Evolutionary conservation across 2,329 filamentous ascomycete genomes (phyloP), one percentile per base, ranked within the genome.

Genomic region (Westerdykella ornata): DNA sequence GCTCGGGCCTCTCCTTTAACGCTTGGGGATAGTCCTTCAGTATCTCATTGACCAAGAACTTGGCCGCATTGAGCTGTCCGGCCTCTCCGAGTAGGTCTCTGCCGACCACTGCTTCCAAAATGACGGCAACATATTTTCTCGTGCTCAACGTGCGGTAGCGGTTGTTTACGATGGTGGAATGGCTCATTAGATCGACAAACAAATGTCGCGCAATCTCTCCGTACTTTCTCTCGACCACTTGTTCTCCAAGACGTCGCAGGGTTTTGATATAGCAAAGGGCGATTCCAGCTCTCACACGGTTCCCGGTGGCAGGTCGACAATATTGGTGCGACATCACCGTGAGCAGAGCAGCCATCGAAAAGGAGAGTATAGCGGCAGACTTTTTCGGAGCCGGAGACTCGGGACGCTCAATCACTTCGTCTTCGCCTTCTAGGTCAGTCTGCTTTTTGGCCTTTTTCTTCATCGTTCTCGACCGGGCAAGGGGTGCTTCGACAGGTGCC

Each of bases 21-120:
- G 84, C 83, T 62, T 94, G 88, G 0, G 92, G 90, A 53, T 95
- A 97, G 62, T 97, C 92, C 62, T 94, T 97, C 37, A 98, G 74
- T 35, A 96, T 75, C 43, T 88, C 82, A 61, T 94, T 95, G 58
- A 96, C 80, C 39, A 98, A 69, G 46, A 80, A 79, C 55, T 82
- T 87, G 5, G 88, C 86, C 19, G 87, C 88, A 52, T 84, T 81
- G 44, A 90, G 73, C 59, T 96, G 90, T 6, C 88, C 89, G 12
- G 85, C 87, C 65, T 98, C 90, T 11, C 88, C 88, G 2, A 98
- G 74, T 53, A 96, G 84, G 51, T 82, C 80, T 43, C 77, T 77
- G 7, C 88, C 88, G 48, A 97, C 76, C 6, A 92, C 80, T 44
- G 89, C 84, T 56, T 94, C 87, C 9, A 98, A 71, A 36, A 96